A percentile compares a stretch with the other conserved stretches of the same genome.
These are phyloP conservation scores for Ophiocordyceps australis DNA, from an alignment of 2,329 filamentous ascomycete genomes.

Conservation along the genomic window DNA sequence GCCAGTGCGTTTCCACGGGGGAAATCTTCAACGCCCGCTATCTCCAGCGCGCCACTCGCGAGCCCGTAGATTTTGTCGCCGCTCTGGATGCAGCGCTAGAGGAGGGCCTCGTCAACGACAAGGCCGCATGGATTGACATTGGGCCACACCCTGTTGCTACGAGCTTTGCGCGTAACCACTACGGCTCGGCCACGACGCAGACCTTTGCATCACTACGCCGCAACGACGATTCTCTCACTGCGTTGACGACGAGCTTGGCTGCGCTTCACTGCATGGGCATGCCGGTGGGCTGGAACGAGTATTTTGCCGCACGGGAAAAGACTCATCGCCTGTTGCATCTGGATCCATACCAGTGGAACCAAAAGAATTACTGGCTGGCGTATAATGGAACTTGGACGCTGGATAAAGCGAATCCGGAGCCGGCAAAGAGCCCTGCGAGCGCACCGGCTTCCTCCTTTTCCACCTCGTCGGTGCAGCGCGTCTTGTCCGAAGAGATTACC, in stretches of 20 bases:
- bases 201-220: background rate
- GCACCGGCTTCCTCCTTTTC: constrained; percentile 20
- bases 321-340: constrained; percentile 33
- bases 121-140: background rate
- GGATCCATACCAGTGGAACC: constrained; percentile 51
- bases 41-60: background rate
- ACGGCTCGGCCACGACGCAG: background rate
- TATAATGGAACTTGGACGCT: constrained; percentile 38
- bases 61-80: constrained; percentile 1
- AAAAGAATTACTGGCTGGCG: constrained; percentile 49
- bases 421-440: constrained; percentile 18
- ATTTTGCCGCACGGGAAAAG: constrained; percentile 27
- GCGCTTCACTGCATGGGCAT: background rate
- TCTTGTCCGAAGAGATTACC: constrained; percentile 55
- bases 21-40: background rate
- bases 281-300: constrained; percentile 49
- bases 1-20: background rate
- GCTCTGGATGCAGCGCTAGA: background rate
- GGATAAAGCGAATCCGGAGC: constrained; percentile 27
- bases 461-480: constrained; percentile 39
- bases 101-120: background rate
- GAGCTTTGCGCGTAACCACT: background rate
- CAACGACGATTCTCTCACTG: background rate
- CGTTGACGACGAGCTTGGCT: background rate
- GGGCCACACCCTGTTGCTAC: constrained; percentile 6